Evolutionary conservation across 371 early-diverging fungal genomes (phyloP).

Genomic region (Saksenaea vasiformis): DNA sequence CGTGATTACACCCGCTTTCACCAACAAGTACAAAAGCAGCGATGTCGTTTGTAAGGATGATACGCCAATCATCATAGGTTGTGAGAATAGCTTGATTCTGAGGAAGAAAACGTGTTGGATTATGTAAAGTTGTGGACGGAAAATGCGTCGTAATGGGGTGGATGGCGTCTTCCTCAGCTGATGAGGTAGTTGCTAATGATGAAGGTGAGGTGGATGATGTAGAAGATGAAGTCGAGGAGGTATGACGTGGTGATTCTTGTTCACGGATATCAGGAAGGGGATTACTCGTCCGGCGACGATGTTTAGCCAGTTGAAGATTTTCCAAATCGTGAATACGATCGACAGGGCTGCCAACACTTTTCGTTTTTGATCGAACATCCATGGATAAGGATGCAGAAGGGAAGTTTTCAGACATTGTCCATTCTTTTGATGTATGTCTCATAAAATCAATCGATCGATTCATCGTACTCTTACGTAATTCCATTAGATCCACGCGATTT

Average conservation of each 20-base stretch:
- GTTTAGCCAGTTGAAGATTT: constrained; percentile 8
- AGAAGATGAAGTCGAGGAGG: constrained; percentile 5
- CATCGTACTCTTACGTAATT: constrained; percentile 45
- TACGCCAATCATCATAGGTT: constrained; percentile 57
- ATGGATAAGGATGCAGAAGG: constrained; percentile 18
- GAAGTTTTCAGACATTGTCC: constrained; percentile 36
- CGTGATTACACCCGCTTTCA: constrained; percentile 28
- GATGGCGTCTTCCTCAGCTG: constrained; percentile 3
- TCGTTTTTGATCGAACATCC: constrained; percentile 21
- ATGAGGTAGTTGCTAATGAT: not conserved
- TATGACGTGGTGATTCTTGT: constrained; percentile 12
- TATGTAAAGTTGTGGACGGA: constrained; percentile 43
- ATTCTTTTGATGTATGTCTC: constrained; percentile 34
- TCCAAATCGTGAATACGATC: constrained; percentile 8
- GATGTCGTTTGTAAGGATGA: constrained; percentile 64
- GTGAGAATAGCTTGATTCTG: constrained; percentile 69
- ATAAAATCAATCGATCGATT: constrained; percentile 51
- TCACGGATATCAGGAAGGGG: constrained; percentile 19
- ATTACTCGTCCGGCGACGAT: constrained; percentile 19
- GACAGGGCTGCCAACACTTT: constrained; percentile 22
- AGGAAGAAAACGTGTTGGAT: constrained; percentile 58
- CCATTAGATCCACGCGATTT: constrained; percentile 25
- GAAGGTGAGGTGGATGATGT: constrained; percentile 2
- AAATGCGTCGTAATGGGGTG: constrained; percentile 16
- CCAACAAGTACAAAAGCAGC: constrained; percentile 55